These are phyloP conservation scores for Fraxinus sp. DNA, from an alignment of 305 asterid species.

Conservation along the genomic window DNA sequence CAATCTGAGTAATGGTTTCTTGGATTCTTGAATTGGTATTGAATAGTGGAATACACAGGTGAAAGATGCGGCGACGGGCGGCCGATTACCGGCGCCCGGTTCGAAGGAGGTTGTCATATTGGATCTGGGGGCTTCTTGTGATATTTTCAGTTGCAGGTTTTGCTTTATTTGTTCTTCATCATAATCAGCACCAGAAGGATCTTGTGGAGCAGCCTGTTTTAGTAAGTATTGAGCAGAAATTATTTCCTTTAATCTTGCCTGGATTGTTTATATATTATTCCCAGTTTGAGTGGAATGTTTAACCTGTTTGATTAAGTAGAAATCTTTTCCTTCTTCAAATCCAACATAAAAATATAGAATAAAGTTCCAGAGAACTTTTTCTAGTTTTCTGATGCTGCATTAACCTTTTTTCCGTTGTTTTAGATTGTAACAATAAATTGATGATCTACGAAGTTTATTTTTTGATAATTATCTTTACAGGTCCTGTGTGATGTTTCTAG, in stretches of 20 bases:
- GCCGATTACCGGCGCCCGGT: conserved; percentile 96
- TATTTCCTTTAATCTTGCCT: background rate
- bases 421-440: background rate
- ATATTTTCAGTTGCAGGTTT: conserved; percentile 59
- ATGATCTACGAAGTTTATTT: background rate
- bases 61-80: conserved; percentile 90
- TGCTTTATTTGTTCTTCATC: conserved; percentile 64
- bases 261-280: background rate
- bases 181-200: conserved; percentile 57
- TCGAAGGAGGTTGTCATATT: conserved; percentile 67
- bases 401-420: background rate
- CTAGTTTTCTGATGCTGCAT: background rate
- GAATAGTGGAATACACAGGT: conserved; percentile 32
- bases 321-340: background rate
- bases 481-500: background rate
- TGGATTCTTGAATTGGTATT: conserved; percentile 14
- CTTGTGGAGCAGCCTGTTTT: conserved; percentile 54
- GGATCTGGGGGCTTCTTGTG: conserved; percentile 84
- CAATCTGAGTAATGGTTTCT: conserved; percentile 13
- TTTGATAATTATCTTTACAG: background rate
- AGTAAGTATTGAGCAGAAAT: background rate
- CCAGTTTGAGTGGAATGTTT: background rate
- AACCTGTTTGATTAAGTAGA: background rate
- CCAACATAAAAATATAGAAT: background rate
- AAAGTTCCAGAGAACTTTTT: background rate